Percentiles rank a stretch among this genome's conserved stretches.
Conservation (phyloP, 768 basidiomycete genomes). For the Leucogyrophana mollusca region DNA sequence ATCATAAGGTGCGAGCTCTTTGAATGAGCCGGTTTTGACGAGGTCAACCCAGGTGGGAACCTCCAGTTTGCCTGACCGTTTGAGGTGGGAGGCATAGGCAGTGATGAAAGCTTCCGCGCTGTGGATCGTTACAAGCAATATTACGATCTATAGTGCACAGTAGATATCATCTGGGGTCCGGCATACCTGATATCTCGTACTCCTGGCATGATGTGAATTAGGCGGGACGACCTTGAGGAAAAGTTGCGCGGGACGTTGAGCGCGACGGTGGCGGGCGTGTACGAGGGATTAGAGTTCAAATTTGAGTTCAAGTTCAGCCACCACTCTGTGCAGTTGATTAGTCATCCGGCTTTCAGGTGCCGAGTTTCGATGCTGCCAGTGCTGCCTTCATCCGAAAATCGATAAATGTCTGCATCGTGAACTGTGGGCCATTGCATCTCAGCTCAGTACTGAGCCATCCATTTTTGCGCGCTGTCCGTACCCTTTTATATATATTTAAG, state of each 20-base stretch:
- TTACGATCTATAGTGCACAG: too few species aligned
- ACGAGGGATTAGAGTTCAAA: conserved; percentile 32
- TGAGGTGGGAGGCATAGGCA: conserved; percentile 94
- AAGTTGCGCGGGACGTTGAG: conserved; percentile 41
- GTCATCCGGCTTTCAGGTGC: conserved; percentile 30
- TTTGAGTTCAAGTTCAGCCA: conserved; percentile 35
- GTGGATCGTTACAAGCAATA: conserved; percentile 9
- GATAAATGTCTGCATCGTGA: too few species aligned
- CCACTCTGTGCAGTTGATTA: conserved; percentile 41
- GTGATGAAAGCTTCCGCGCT: conserved; percentile 93
- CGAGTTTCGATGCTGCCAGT: too few species aligned
- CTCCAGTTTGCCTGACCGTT: conserved; percentile 98
- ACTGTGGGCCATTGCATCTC: too few species aligned
- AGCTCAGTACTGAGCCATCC: too few species aligned
- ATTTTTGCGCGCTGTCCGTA: too few species aligned
- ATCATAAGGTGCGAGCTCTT: conserved; percentile 98
- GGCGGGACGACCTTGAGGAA: conserved; percentile 43
- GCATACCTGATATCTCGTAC: conserved; percentile 77
- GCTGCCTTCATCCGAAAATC: too few species aligned
- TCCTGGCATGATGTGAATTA: conserved; percentile 63
- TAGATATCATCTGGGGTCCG: conserved; percentile 37
- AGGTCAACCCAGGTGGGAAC: conserved; percentile 98
- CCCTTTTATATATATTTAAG: too few species aligned
- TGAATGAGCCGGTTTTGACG: conserved; percentile 97
- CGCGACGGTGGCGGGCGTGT: conserved; percentile 53